phyloP scores from a whole-genome alignment of 2,329 filamentous ascomycete species.

The Sporothrix dimorphospora region DNA sequence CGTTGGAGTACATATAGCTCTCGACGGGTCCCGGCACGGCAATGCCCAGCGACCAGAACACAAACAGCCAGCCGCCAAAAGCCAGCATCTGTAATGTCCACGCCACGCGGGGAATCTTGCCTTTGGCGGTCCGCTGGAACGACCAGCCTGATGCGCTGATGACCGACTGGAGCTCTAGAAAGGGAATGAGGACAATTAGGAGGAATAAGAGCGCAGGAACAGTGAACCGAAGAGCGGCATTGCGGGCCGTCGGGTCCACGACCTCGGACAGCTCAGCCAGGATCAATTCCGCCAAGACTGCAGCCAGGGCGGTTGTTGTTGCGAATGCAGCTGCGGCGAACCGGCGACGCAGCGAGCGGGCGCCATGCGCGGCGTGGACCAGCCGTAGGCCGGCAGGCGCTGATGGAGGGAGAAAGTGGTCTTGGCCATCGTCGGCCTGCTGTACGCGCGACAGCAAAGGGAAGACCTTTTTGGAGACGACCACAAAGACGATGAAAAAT shows the following conservation, averaged over 20 bases:
- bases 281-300: constrained; percentile 78
- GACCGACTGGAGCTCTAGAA: constrained; percentile 74
- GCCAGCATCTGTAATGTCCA: constrained; percentile 66
- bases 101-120: constrained; percentile 60
- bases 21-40: constrained; percentile 49
- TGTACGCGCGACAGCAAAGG: constrained; percentile 67
- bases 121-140: constrained; percentile 61
- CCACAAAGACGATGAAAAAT: constrained; percentile 64
- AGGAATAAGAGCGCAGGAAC: constrained; percentile 72
- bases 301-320: constrained; percentile 73
- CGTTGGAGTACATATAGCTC: constrained; percentile 35
- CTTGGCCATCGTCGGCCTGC: constrained; percentile 57
- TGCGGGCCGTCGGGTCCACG: constrained; percentile 68
- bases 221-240: constrained; percentile 68
- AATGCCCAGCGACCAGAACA: constrained; percentile 76
- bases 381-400: constrained; percentile 63
- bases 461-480: constrained; percentile 71
- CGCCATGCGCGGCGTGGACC: constrained; percentile 61
- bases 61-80: constrained; percentile 69
- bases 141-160: constrained; percentile 62
- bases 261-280: constrained; percentile 82
- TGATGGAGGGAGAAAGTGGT: constrained; percentile 64
- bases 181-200: constrained; percentile 74
- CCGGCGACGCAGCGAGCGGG: constrained; percentile 54
- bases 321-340: constrained; percentile 70